A percentile compares a stretch with the other conserved stretches of the same genome.
phyloP scores from a whole-genome alignment of 1,139 yeast species.

The Geotrichum bryndzae region DNA sequence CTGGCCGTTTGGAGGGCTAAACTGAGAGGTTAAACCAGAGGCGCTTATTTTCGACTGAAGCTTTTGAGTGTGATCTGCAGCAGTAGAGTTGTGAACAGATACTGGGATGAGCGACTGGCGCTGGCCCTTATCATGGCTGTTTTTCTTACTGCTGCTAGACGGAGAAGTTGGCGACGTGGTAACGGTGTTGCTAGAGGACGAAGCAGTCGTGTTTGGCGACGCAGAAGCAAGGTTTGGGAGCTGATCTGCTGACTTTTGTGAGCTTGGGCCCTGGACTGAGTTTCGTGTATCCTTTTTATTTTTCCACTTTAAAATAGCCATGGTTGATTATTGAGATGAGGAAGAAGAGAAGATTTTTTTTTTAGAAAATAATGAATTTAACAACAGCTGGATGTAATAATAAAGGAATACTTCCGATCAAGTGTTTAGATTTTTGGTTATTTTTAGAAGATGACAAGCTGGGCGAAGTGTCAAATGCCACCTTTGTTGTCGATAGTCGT shows the following conservation, averaged over 20 bases:
- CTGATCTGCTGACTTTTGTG: conserved; percentile 13
- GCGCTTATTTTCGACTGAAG: conserved; percentile 2
- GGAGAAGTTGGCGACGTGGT: conserved; percentile 5
- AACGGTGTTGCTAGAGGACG: not conserved
- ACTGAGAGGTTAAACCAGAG: not conserved
- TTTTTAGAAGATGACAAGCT: not conserved
- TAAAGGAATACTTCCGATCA: not conserved
- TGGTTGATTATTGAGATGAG: conserved; percentile 2
- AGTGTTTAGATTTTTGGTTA: not conserved
- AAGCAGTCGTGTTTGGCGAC: not conserved
- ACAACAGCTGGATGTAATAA: not conserved
- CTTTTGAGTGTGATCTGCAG: not conserved
- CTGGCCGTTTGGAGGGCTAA: not conserved
- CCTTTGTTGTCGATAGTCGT: not conserved
- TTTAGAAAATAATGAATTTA: not conserved
- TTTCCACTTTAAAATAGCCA: conserved; percentile 28
- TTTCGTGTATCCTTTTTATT: conserved; percentile 27
- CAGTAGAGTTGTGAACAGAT: not conserved
- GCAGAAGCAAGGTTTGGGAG: conserved; percentile 15
- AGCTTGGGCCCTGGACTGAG: conserved; percentile 20
- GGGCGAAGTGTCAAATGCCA: not conserved
- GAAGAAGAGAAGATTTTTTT: not conserved
- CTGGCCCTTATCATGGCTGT: conserved; percentile 3
- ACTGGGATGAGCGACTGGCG: not conserved
- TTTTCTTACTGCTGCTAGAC: not conserved